Evolutionary conservation across 805 yeast genomes (phyloP), one percentile per base, ranked within the genome.

Genomic region (Ogataea populi-albae): DNA sequence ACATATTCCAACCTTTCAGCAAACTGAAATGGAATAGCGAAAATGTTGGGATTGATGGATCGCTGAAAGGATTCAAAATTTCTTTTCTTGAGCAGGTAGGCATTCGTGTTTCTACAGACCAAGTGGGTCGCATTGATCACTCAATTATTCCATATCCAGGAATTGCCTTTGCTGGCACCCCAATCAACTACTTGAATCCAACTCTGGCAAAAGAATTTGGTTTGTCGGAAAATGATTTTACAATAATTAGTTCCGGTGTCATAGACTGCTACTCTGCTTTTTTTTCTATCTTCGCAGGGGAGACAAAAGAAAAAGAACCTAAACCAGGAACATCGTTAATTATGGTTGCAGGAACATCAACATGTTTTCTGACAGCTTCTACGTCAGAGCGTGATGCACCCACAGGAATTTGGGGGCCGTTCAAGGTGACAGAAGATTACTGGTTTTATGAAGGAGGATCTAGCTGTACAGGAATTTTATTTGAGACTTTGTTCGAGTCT

Each of bases 351-450:
- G 83, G 83, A 0, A 78, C 83, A 0, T 75, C 81, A 5, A 76
- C 82, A 1, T 78, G 85, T 43, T 76, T 64, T 41, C 43, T 75
- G 10, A 46, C 61, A 9, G 61, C 64, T 0, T 56, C 61, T 17
- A 43, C 39, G 0, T 19, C 39, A 0, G 17, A 22, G 6, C 34
- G 19, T 3, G 30, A 24, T 8, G 30, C 46, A 6, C 52, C 53
- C 3, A 25, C 65, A 0, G 82, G 82, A 0, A 56, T 76, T 4
- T 78, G 85, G 85, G 83, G 85, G 0, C 84, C 83, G 0, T 77
- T 71, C 46, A 45, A 58, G 2, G 59, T 65, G 24, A 52, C 66
- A 2, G 48, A 52, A 1, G 57, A 41, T 4, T 38, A 49, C 15
- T 43, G 48, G 16, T 61, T 75, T 2, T 77, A 68, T 32, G 75